These are phyloP conservation scores for Aspergillus costaricaensis DNA, from an alignment of 2,329 filamentous ascomycete species.

Conservation along the genomic window DNA sequence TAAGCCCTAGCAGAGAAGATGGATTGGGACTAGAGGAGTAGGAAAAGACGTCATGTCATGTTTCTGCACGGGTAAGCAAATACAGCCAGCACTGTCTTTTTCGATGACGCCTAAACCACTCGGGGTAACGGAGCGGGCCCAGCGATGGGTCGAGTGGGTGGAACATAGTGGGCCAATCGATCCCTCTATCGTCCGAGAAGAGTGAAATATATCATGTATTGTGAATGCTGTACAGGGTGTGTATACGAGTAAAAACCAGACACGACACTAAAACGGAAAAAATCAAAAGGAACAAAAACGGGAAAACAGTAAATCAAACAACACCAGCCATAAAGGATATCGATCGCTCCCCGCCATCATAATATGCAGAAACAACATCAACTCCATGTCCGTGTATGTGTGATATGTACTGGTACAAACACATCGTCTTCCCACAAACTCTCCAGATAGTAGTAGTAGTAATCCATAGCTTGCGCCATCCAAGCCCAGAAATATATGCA, in stretches of 20 bases:
- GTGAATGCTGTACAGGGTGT: background rate
- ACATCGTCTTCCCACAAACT: background rate
- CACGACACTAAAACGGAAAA: background rate
- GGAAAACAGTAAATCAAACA: background rate
- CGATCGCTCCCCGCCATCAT: constrained; percentile 4
- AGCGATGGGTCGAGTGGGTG: too few relatives aligned
- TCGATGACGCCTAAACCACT: too few relatives aligned
- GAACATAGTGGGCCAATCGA: background rate
- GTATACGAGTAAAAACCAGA: background rate
- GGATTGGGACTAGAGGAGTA: background rate
- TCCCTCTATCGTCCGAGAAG: background rate
- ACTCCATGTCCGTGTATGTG: constrained; percentile 23
- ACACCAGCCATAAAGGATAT: constrained; percentile 15
- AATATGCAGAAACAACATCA: constrained; percentile 20
- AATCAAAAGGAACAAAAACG: background rate
- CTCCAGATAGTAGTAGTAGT: background rate
- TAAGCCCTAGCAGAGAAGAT: constrained; percentile 24
- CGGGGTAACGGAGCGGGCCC: too few relatives aligned
- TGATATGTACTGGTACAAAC: constrained; percentile 20
- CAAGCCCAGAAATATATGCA: constrained; percentile 9
- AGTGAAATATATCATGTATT: background rate
- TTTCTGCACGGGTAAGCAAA: background rate
- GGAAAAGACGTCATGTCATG: constrained; percentile 11
- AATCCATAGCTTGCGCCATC: background rate
- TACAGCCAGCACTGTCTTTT: background rate